phyloP scores from a whole-genome alignment of 306 rosid species.

The Glycine soja region DNA sequence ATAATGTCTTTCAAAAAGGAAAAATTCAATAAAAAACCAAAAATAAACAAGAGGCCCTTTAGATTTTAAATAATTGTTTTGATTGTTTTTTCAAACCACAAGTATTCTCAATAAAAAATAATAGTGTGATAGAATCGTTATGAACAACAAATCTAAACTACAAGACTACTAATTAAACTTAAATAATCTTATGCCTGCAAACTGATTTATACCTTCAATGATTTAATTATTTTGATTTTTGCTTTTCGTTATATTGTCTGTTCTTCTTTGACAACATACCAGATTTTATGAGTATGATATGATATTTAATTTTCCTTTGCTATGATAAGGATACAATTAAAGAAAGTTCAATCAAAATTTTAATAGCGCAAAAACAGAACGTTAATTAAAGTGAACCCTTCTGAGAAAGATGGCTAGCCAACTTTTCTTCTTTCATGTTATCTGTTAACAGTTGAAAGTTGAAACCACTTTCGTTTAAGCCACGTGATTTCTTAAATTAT shows the following conservation, averaged over 20 bases:
- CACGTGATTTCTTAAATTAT: neutral
- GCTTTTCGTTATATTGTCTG: neutral
- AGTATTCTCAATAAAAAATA: no score
- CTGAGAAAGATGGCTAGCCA: constrained; percentile 31
- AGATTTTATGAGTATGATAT: neutral
- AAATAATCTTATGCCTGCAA: no score
- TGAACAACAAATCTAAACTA: no score
- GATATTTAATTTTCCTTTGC: neutral
- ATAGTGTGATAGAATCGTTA: no score
- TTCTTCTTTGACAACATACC: neutral
- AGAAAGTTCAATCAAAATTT: neutral
- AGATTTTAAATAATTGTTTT: neutral
- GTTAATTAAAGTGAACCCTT: neutral
- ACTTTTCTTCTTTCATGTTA: constrained; percentile 5
- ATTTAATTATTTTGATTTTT: no score
- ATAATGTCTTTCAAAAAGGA: no score
- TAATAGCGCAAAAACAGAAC: neutral
- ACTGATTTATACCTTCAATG: no score
- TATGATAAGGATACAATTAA: no score
- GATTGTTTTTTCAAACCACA: no score
- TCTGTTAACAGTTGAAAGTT: neutral
- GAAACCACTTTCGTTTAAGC: neutral
- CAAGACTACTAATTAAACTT: no score
- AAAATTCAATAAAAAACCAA: no score
- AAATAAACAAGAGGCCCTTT: neutral